A percentile compares a stretch with the other conserved stretches of the same genome.
Conservation (phyloP, 192 early-diverging fungal genomes). For the Cladochytrium replicatum region DNA sequence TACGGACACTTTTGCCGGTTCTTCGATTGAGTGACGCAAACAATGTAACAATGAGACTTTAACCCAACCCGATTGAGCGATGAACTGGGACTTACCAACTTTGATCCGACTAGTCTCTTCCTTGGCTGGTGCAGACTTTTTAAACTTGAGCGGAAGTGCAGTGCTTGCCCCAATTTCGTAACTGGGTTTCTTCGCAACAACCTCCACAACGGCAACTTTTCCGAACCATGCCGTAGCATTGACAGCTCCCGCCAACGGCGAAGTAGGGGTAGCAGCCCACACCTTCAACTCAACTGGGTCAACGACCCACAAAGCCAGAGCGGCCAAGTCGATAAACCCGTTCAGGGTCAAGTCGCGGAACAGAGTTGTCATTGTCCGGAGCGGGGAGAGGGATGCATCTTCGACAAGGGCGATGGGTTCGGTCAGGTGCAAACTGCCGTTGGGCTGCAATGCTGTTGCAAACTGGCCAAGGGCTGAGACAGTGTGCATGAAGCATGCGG, state of each 20-base stretch:
- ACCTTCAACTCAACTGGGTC: too few relatives aligned
- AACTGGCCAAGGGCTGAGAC: slow-evolving; percentile 48
- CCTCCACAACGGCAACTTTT: slow-evolving; percentile 36
- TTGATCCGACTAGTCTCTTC: too few relatives aligned
- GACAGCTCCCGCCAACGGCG: too few relatives aligned
- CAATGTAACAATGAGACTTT: too few relatives aligned
- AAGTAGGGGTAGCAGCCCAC: too few relatives aligned
- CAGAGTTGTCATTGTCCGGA: slow-evolving; percentile 50
- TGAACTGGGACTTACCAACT: too few relatives aligned
- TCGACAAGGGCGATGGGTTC: slow-evolving; percentile 62
- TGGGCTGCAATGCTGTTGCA: slow-evolving; percentile 52
- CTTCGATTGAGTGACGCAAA: too few relatives aligned
- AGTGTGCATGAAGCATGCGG: slow-evolving; percentile 56
- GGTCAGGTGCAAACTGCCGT: slow-evolving; percentile 50
- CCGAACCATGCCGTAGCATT: slow-evolving; percentile 12
- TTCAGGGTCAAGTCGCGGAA: slow-evolving; percentile 66
- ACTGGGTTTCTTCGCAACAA: slow-evolving; percentile 56
- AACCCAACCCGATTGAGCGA: too few relatives aligned
- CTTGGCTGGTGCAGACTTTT: slow-evolving; percentile 45
- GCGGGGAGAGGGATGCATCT: slow-evolving; percentile 33
- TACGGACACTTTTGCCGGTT: slow-evolving; percentile 32
- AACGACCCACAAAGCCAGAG: too few relatives aligned
- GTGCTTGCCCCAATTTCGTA: slow-evolving; percentile 80
- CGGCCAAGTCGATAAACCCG: slow-evolving; percentile 66
- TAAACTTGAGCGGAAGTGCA: slow-evolving; percentile 71